These are phyloP conservation scores for Backusella parvicylindrica DNA, from an alignment of 192 early-diverging fungal species.

Conservation along the genomic window DNA sequence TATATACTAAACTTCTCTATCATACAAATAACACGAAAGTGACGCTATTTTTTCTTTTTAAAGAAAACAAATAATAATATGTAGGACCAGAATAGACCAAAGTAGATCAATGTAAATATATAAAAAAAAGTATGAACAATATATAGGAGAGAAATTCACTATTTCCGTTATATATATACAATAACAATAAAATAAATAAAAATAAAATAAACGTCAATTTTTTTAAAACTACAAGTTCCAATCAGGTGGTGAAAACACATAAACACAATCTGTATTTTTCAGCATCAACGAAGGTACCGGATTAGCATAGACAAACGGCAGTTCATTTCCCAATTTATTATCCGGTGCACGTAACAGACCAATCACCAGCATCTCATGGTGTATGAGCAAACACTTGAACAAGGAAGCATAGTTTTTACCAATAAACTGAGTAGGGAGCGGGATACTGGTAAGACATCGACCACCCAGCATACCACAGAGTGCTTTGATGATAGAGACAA, in stretches of 20 bases:
- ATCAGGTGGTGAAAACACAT: constrained; percentile 31
- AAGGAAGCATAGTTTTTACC: constrained; percentile 47
- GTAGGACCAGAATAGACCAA: too few species aligned
- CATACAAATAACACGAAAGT: too few species aligned
- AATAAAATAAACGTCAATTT: too few species aligned
- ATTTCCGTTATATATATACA: too few species aligned
- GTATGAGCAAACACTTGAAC: constrained; percentile 42
- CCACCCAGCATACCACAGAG: constrained; percentile 50
- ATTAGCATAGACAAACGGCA: constrained; percentile 67
- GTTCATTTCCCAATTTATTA: constrained; percentile 44
- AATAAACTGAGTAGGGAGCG: constrained; percentile 40
- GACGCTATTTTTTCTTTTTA: too few species aligned
- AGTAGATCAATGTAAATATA: too few species aligned
- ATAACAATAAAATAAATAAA: too few species aligned
- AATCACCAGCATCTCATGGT: constrained; percentile 52
- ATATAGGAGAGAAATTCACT: too few species aligned
- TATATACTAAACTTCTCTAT: too few species aligned
- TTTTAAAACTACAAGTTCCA: neutral
- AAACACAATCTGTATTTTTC: constrained; percentile 52
- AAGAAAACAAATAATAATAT: too few species aligned
- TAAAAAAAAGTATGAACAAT: too few species aligned
- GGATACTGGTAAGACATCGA: constrained; percentile 37
- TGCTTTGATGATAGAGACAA: constrained; percentile 55
- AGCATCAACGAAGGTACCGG: constrained; percentile 53
- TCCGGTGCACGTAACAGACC: constrained; percentile 45